Base-by-base conservation (phyloP, 2,329 filamentous ascomycete species). In the Colletotrichum sp. region DNA sequence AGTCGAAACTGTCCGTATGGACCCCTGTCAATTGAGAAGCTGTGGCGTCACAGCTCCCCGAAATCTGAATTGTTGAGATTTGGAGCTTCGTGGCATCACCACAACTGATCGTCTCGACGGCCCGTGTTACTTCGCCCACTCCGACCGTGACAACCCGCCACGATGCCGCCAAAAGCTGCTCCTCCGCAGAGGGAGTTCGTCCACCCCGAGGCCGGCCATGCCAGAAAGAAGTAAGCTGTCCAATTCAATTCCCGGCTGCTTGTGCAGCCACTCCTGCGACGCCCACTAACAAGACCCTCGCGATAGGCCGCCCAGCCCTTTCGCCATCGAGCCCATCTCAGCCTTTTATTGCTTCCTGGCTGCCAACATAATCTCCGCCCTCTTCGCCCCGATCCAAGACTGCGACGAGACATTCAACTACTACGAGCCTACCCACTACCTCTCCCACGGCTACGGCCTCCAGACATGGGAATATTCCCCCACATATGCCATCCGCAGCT, bases 401-500 rank as follows among this genome's bases (percentile, higher is more conserved):
- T 99, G 97, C 82, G 97, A 99, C 79, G 97, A 99, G 86, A 96
- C 96, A 13, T 99, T 98, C 89, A 99, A 99, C 83, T 99, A 98
- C 87, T 99, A 96, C 95, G 97, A 99, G 80, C 96, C 97, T 0
- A 92, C 96, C 0, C 97, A 99, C 84, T 99, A 98, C 83, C 90
- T 99, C 33, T 93, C 92, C 73, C 95, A 98, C 86, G 94, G 95
- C 78, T 96, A 98, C 80, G 97, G 96, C 51, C 88, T 98, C 65
- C 96, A 99, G 86, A 99, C 97, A 2, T 99, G 97, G 97, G 97
- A 99, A 84, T 99, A 98, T 84, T 98, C 96, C 1, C 97, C 97
- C 7, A 93, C 96, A 72, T 98, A 94, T 84, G 94, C 95, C 65
- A 98, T 99, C 78, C 92, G 97, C 76, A 98, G 95, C 85, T 99